phyloP scores from a whole-genome alignment of 2,329 filamentous ascomycete genomes.

The Ophiocordyceps sinensis region DNA sequence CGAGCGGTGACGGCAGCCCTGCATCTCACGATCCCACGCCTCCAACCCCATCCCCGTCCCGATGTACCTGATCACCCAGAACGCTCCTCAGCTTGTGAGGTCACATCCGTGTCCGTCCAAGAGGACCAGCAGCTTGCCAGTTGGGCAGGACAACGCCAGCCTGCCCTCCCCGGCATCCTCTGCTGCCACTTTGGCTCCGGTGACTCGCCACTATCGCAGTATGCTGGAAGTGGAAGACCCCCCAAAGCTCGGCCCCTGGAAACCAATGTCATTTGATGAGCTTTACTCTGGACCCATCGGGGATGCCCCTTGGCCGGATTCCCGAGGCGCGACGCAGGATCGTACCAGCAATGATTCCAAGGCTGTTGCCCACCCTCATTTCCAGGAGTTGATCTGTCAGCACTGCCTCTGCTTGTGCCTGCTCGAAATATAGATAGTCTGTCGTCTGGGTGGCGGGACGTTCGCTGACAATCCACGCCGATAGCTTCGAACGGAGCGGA shows the following conservation, averaged over 20 bases:
- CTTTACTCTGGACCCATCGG: conserved; percentile 20
- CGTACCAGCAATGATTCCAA: not conserved
- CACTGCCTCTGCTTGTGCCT: conserved; percentile 10
- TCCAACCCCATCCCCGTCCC: conserved; percentile 19
- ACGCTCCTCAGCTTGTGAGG: conserved; percentile 4
- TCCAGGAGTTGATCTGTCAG: conserved; percentile 19
- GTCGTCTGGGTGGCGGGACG: not conserved
- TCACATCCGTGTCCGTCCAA: conserved; percentile 9
- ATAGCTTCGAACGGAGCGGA: conserved; percentile 32
- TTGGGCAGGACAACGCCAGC: conserved; percentile 5
- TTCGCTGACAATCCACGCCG: not conserved
- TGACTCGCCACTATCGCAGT: conserved; percentile 28
- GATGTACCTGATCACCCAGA: conserved; percentile 4
- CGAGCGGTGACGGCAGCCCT: conserved; percentile 10
- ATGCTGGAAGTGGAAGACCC: conserved; percentile 38
- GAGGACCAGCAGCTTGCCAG: conserved; percentile 19
- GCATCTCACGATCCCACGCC: not conserved
- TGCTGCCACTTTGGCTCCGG: conserved; percentile 3
- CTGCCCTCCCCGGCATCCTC: conserved; percentile 2
- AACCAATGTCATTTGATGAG: conserved; percentile 31
- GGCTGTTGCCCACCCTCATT: not conserved
- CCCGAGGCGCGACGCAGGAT: conserved; percentile 1
- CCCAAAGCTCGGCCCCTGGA: conserved; percentile 27
- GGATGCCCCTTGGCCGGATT: conserved; percentile 7
- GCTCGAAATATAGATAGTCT: not conserved